These are phyloP conservation scores for Pleurotus pulmonarius DNA, from an alignment of 768 basidiomycete species.

Conservation along the genomic window DNA sequence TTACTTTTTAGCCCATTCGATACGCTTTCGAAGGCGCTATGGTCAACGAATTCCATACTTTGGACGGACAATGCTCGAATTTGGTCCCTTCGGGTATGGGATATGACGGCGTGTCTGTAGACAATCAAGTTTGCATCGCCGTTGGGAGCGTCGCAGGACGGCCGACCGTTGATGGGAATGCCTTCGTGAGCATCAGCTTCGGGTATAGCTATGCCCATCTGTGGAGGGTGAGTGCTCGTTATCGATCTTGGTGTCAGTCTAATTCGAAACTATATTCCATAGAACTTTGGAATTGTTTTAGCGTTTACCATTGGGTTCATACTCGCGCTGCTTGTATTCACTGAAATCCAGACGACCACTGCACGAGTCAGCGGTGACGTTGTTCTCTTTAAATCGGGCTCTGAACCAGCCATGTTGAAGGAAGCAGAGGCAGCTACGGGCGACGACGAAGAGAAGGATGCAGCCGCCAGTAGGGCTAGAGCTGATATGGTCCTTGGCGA, in stretches of 20 bases:
- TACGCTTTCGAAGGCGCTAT: conserved; percentile 77
- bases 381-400: conserved; percentile 61
- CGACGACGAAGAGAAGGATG: conserved; percentile 11
- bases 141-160: conserved; percentile 63
- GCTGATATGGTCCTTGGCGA: conserved; percentile 6
- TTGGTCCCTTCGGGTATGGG: conserved; percentile 61
- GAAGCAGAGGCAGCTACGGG: background rate
- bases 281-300: conserved; percentile 69
- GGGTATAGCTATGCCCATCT: conserved; percentile 36
- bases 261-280: background rate
- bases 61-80: conserved; percentile 55
- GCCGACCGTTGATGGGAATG: conserved; percentile 54
- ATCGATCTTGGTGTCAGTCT: background rate
- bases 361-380: conserved; percentile 30
- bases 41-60: conserved; percentile 76
- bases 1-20: conserved; percentile 47
- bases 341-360: conserved; percentile 46
- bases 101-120: conserved; percentile 49
- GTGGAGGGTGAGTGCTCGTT: conserved; percentile 35
- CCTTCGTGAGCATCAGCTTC: conserved; percentile 46
- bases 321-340: conserved; percentile 50
- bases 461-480: background rate
- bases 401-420: conserved; percentile 16
- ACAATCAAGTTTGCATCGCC: conserved; percentile 75
- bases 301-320: conserved; percentile 66